Percentiles rank a stretch among this genome's conserved stretches.
These are phyloP conservation scores for Lathyrus tuberosus DNA, from an alignment of 306 rosid species.

Conservation along the genomic window DNA sequence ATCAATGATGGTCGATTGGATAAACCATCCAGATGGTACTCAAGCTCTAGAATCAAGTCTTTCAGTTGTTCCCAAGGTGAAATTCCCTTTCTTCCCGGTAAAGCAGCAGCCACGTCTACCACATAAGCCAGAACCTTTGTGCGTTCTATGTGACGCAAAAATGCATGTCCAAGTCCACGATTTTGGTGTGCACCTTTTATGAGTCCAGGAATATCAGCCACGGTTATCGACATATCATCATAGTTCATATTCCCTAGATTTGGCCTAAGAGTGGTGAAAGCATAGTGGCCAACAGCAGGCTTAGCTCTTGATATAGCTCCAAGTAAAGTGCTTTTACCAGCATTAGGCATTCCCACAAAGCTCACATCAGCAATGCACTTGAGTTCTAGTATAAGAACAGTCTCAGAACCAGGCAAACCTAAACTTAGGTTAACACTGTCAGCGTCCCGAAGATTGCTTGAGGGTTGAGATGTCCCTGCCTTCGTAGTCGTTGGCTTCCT, in stretches of 20 bases:
- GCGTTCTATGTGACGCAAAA: slow-evolving; percentile 92
- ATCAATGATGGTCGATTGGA: slow-evolving; percentile 77
- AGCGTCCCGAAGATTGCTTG: slow-evolving; percentile 34
- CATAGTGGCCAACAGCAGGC: slow-evolving; percentile 83
- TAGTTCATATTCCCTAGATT: slow-evolving; percentile 84
- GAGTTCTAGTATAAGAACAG: slow-evolving; percentile 75
- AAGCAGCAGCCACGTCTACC: slow-evolving; percentile 81
- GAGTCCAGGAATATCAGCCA: slow-evolving; percentile 94
- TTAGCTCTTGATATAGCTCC: slow-evolving; percentile 90
- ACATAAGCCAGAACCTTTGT: slow-evolving; percentile 85
- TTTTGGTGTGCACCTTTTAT: slow-evolving; percentile 91
- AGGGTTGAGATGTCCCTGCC: slow-evolving; percentile 35
- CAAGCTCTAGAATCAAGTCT: slow-evolving; percentile 82
- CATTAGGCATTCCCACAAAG: slow-evolving; percentile 96
- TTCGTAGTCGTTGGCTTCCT: slow-evolving; percentile 45
- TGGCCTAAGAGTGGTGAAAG: slow-evolving; percentile 91
- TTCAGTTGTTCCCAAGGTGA: slow-evolving; percentile 90
- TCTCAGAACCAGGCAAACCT: slow-evolving; percentile 74
- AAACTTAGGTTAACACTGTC: slow-evolving; percentile 43
- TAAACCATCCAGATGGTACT: slow-evolving; percentile 81
- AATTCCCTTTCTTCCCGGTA: slow-evolving; percentile 75
- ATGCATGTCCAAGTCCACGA: slow-evolving; percentile 89
- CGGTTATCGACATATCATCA: slow-evolving; percentile 82
- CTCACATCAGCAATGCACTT: slow-evolving; percentile 95
- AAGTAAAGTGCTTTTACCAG: slow-evolving; percentile 93